Conservation (phyloP, 73 alveolate genomes). For the Durusdinium trenchii region DNA sequence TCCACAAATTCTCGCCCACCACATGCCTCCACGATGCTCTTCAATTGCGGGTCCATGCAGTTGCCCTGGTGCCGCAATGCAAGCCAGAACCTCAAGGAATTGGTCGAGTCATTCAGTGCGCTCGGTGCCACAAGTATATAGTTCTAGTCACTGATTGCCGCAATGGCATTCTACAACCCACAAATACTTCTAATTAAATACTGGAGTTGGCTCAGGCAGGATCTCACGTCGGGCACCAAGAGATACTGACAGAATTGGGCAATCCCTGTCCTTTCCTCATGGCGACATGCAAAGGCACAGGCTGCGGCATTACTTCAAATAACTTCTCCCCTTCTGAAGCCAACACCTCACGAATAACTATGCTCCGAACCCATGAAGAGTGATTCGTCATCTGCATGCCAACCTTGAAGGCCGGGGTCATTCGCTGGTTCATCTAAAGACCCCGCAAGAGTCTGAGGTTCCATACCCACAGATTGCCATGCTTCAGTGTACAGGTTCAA, state of each 20-base stretch:
- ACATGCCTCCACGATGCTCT: conserved; percentile 72
- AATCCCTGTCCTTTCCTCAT: conserved; percentile 46
- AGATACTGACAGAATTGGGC: conserved; percentile 81
- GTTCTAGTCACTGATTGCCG: not conserved
- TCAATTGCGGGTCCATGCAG: conserved; percentile 84
- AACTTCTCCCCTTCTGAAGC: not conserved
- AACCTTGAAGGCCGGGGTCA: not conserved
- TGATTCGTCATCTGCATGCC: conserved; percentile 88
- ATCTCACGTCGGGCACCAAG: conserved; percentile 43
- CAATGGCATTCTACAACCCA: not conserved
- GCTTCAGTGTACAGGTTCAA: conserved; percentile 79
- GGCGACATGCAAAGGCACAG: not conserved
- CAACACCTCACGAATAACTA: not conserved
- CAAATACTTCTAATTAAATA: not conserved
- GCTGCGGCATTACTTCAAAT: not conserved
- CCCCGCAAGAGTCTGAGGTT: conserved; percentile 10
- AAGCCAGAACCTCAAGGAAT: conserved; percentile 60
- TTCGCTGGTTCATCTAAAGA: not conserved
- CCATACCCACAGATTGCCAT: conserved; percentile 45
- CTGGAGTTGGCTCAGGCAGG: not conserved
- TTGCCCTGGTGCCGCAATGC: conserved; percentile 61
- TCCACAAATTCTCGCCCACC: not conserved
- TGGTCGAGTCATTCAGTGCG: not conserved
- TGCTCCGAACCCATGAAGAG: conserved; percentile 23
- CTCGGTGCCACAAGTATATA: not conserved